Base-by-base conservation (phyloP, 495 filamentous ascomycete species). In the Articulospora tetracladia region DNA sequence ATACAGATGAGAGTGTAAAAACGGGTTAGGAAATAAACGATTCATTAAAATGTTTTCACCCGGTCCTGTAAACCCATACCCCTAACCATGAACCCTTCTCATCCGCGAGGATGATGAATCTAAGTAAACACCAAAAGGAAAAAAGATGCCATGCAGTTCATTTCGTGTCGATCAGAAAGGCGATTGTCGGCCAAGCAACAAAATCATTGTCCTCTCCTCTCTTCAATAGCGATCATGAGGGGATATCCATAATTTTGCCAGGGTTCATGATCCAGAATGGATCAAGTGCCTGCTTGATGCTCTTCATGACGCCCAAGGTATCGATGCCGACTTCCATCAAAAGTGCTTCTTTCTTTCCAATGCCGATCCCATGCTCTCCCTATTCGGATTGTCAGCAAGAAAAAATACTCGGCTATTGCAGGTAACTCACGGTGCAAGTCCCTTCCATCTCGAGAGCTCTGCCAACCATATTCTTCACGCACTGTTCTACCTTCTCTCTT, bases 221-320 rank as follows among this genome's bases (percentile, higher is more conserved):
- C 39, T 44, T 44, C 39, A 44, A 11, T 44, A 44, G 39, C 39
- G 15, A 44, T 44, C 39, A 44, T 50, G 64, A 62, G 10, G 77
- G 74, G 23, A 79, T 50, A 65, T 94, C 90, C 67, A 94, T 89
- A 44, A 96, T 93, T 74, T 96, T 95, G 3, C 90, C 92, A 1
- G 92, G 92, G 62, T 96, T 96, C 83, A 97, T 81, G 47, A 96
- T 83, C 90, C 92, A 95, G 46, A 86, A 69, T 1, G 93, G 93
- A 77, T 97, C 93, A 53, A 97, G 74, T n/a, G 90, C 84, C 1
- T 74, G 68, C 75, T 96, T 96, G 71, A 97, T 86, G 59, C 79
- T 83, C 67, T 85, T 87, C 93, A 97, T 97, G 22, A 94, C 85
- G 22, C 79, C 85, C 50, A 97, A 79, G 0, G 92, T 95, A 34